These are phyloP conservation scores for Infundibulicybe gibba DNA, from an alignment of 768 basidiomycete species.

Conservation along the genomic window DNA sequence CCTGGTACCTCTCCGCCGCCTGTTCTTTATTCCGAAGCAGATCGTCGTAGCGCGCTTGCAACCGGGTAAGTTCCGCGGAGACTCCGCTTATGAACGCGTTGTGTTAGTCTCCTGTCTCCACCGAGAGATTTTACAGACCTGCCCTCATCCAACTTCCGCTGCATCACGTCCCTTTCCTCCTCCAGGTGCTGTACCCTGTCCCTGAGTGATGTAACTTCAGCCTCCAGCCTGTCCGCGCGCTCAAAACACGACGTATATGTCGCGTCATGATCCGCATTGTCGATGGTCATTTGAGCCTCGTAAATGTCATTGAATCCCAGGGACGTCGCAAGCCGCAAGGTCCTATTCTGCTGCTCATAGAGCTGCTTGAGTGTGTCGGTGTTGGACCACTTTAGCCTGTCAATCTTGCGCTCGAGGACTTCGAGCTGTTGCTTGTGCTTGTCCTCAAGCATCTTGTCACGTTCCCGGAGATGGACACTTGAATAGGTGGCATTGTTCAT, in stretches of 20 bases:
- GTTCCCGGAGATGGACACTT: slow-evolving; percentile 26
- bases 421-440: slow-evolving; percentile 28
- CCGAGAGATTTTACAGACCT: slow-evolving; percentile 7
- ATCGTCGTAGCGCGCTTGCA: slow-evolving; percentile 40
- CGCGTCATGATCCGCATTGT: slow-evolving; percentile 27
- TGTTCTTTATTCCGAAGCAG: slow-evolving; percentile 40
- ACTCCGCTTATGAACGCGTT: slow-evolving; percentile 3
- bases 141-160: neutral
- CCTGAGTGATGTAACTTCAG: slow-evolving; percentile 5
- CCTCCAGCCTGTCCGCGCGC: slow-evolving; percentile 26
- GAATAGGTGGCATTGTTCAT: slow-evolving; percentile 19
- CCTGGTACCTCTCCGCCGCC: slow-evolving; percentile 41
- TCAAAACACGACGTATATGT: slow-evolving; percentile 32
- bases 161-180: slow-evolving; percentile 14
- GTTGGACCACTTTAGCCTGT: slow-evolving; percentile 27
- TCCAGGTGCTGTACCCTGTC: slow-evolving; percentile 15
- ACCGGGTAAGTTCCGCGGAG: slow-evolving; percentile 24
- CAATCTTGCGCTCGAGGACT: slow-evolving; percentile 22
- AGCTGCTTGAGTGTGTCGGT: slow-evolving; percentile 32
- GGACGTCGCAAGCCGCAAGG: slow-evolving; percentile 30
- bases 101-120: neutral
- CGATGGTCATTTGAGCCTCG: slow-evolving; percentile 39
- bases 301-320: slow-evolving; percentile 41
- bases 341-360: slow-evolving; percentile 32
- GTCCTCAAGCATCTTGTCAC: slow-evolving; percentile 31